A percentile compares a stretch with the other conserved stretches of the same genome.
phyloP scores from a whole-genome alignment of 371 early-diverging fungal genomes.

The Homolaphlyctis polyrhiza region DNA sequence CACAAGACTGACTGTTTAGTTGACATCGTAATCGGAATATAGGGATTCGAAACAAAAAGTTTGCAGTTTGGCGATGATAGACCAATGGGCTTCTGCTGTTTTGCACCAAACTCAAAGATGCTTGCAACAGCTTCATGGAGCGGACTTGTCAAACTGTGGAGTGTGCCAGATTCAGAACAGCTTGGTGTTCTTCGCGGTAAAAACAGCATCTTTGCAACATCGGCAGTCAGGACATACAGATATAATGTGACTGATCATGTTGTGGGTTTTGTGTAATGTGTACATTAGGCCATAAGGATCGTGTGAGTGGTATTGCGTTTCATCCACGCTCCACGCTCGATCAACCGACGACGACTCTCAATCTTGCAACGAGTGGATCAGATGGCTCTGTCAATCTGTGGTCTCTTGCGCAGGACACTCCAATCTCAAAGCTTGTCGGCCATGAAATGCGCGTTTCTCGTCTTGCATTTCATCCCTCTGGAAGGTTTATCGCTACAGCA shows the following conservation, averaged over 20 bases:
- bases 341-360: slow-evolving; percentile 55
- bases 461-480: slow-evolving; percentile 88
- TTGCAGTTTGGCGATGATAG: slow-evolving; percentile 89
- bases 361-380: slow-evolving; percentile 77
- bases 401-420: slow-evolving; percentile 54
- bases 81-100: slow-evolving; percentile 71
- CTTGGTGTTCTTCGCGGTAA: slow-evolving; percentile 5
- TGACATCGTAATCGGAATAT: not conserved
- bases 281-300: slow-evolving; percentile 83
- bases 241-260: not conserved
- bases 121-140: slow-evolving; percentile 84
- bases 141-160: slow-evolving; percentile 84
- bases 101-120: slow-evolving; percentile 74
- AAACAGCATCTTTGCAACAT: not conserved
- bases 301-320: slow-evolving; percentile 83
- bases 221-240: no score
- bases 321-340: slow-evolving; percentile 76
- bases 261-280: no score
- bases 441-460: slow-evolving; percentile 82
- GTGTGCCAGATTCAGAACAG: slow-evolving; percentile 65
- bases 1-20: not conserved
- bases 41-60: slow-evolving; percentile 37
- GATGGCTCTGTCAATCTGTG: slow-evolving; percentile 78
- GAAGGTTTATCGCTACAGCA: slow-evolving; percentile 80
- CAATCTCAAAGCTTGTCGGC: slow-evolving; percentile 72